Base-by-base conservation (phyloP, 495 filamentous ascomycete species). In the Trypethelium eluteriae region DNA sequence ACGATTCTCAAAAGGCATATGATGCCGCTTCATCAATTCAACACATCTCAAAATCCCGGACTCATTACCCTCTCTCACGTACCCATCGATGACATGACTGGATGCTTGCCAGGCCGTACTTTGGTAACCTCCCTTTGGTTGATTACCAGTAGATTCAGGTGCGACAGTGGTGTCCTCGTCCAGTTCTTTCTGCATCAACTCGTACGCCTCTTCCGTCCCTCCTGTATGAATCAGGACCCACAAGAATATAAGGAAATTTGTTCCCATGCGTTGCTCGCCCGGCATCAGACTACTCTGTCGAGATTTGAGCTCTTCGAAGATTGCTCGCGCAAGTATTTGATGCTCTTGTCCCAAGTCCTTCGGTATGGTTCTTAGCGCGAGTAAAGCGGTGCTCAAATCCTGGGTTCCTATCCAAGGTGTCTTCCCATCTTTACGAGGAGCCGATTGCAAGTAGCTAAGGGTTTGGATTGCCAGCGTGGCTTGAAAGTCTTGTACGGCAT, bases 401-500 rank as follows among this genome's bases (percentile, higher is more conserved):
- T 73, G 68, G 46, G 77, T 70, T 0, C 81, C 81, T 11, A 72
- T 75, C 62, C 81, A 76, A 25, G 91, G 71, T 46, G 83, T 84
- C 5, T 82, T 78, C 5, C 78, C 68, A 2, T 82, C 81, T 39
- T 88, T 67, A 1, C 73, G 68, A 67, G 63, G 81, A 63, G 73
- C 75, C 0, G 80, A 77, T 66, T 79, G 65, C 6, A 95, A 76
- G 74, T 91, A 80, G 38, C 79, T 76, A 66, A 90, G 84, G 18
- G 89, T 84, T 2, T 76, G 73, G 16, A 81, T 68, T 44, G 85
- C 79, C 64, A 86, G 77, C 18, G 77, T 73, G 10, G 86, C 88
- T 72, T 96, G 88, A 39, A 85, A 84, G 32, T 84, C 81, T 66
- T 86, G 89, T 35, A 93, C 74, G 1, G 81, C 68, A 32, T 80